Conservation (phyloP, 495 filamentous ascomycete species). For the Chaetomidium leptoderma region DNA sequence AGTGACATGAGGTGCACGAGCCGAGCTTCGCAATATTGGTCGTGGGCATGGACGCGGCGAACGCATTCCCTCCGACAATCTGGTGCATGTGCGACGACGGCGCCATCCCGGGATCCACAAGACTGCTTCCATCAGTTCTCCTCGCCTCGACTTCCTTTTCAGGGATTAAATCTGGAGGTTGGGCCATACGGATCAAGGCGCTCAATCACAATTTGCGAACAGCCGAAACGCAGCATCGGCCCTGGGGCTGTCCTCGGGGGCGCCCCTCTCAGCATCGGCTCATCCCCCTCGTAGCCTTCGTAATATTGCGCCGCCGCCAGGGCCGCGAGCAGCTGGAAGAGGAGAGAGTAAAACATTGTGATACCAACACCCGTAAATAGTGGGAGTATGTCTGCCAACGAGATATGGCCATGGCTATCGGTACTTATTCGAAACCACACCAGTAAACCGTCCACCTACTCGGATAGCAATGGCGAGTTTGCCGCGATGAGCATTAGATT, state of each 20-base stretch:
- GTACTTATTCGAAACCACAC: background rate
- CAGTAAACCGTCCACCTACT: no score
- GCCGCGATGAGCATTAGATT: no score
- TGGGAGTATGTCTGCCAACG: no score
- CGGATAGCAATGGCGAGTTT: no score
- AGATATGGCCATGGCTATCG: background rate
- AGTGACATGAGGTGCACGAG: slow-evolving; percentile 9
- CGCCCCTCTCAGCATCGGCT: background rate
- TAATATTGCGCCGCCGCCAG: background rate
- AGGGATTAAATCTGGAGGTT: background rate
- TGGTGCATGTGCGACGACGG: slow-evolving; percentile 6
- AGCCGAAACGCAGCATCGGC: background rate
- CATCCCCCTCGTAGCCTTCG: background rate
- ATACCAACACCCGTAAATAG: no score
- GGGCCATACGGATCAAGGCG: background rate
- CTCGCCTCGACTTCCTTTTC: background rate
- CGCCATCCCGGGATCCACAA: slow-evolving; percentile 1
- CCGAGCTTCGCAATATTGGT: background rate
- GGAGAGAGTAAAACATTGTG: background rate
- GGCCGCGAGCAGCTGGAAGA: background rate
- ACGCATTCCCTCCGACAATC: slow-evolving; percentile 3
- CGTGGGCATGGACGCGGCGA: background rate
- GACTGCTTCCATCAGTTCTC: no score
- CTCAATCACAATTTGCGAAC: background rate
- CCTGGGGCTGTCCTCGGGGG: background rate